phyloP scores from a whole-genome alignment of 108 stramenopile genomes.

The Cyclotella baltica region DNA sequence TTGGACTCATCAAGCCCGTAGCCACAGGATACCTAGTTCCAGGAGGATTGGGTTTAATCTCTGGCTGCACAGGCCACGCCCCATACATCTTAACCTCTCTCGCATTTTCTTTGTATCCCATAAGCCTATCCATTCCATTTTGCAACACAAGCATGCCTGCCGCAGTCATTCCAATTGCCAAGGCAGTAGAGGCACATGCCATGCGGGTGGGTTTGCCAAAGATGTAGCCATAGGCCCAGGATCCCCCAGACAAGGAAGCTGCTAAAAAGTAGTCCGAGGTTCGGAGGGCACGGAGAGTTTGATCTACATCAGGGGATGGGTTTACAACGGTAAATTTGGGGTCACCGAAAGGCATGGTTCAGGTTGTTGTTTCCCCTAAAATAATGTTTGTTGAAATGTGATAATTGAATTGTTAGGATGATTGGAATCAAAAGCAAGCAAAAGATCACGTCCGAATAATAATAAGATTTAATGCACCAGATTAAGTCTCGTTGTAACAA shows the following conservation, averaged over 20 bases:
- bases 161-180: conserved; percentile 80
- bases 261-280: conserved; percentile 64
- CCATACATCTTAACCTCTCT: conserved; percentile 79
- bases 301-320: conserved; percentile 77
- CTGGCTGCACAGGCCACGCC: conserved; percentile 51
- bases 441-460: too few species aligned
- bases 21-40: conserved; percentile 46
- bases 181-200: conserved; percentile 75
- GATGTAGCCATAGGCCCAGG: conserved; percentile 82
- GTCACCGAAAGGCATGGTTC: conserved; percentile 58
- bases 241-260: conserved; percentile 60
- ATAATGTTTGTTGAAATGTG: too few species aligned
- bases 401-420: too few species aligned
- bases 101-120: conserved; percentile 81
- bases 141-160: conserved; percentile 76
- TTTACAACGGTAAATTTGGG: conserved; percentile 86
- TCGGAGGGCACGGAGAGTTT: conserved; percentile 74
- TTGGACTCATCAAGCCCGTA: conserved; percentile 40
- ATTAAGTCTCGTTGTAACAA: too few species aligned
- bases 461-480: too few species aligned
- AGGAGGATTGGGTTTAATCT: conserved; percentile 19
- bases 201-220: conserved; percentile 83
- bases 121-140: conserved; percentile 67
- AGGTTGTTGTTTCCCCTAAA: conserved; percentile 7
- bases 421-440: too few species aligned